A percentile compares a stretch with the other conserved stretches of the same genome.
Conservation (phyloP, 805 yeast species). For the Hanseniaspora clermontiae region DNA sequence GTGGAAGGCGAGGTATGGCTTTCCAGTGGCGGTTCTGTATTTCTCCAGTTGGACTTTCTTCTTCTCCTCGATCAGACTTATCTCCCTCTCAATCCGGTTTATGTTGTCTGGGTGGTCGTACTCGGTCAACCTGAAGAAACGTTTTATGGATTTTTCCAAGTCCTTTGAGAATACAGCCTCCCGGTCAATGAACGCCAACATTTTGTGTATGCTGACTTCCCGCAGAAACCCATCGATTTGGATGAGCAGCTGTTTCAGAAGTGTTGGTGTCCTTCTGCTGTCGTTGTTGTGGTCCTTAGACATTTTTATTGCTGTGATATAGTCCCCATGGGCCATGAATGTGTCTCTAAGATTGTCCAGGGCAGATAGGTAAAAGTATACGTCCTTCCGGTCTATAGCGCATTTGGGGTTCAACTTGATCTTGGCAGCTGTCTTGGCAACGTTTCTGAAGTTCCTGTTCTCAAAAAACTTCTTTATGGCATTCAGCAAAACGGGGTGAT, state of each 20-base stretch:
- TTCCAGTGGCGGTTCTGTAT: slow-evolving; percentile 35
- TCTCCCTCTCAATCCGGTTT: slow-evolving; percentile 27
- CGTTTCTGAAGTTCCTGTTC: slow-evolving; percentile 34
- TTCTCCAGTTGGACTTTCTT: slow-evolving; percentile 42
- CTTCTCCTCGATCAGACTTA: slow-evolving; percentile 34
- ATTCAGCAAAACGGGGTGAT: slow-evolving; percentile 25
- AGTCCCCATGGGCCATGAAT: slow-evolving; percentile 24
- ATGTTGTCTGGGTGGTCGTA: slow-evolving; percentile 34
- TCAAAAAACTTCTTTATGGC: slow-evolving; percentile 27
- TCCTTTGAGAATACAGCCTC: slow-evolving; percentile 42
- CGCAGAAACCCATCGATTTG: not conserved
- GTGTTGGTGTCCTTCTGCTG: slow-evolving; percentile 21
- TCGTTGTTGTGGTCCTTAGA: slow-evolving; percentile 14
- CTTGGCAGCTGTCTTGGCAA: slow-evolving; percentile 45
- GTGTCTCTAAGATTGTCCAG: slow-evolving; percentile 30
- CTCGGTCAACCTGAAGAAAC: slow-evolving; percentile 31
- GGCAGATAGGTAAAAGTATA: slow-evolving; percentile 40
- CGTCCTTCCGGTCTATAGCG: slow-evolving; percentile 37
- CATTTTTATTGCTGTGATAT: slow-evolving; percentile 21
- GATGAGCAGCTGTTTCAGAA: slow-evolving; percentile 27
- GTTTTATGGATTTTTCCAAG: slow-evolving; percentile 33
- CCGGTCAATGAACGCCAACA: slow-evolving; percentile 40
- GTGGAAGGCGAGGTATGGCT: slow-evolving; percentile 38
- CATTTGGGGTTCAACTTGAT: slow-evolving; percentile 48
- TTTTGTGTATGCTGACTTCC: not conserved